Evolutionary conservation across 2,329 filamentous ascomycete genomes (phyloP), one percentile per base, ranked within the genome.

Genomic region (Amesomyces nigricolor): DNA sequence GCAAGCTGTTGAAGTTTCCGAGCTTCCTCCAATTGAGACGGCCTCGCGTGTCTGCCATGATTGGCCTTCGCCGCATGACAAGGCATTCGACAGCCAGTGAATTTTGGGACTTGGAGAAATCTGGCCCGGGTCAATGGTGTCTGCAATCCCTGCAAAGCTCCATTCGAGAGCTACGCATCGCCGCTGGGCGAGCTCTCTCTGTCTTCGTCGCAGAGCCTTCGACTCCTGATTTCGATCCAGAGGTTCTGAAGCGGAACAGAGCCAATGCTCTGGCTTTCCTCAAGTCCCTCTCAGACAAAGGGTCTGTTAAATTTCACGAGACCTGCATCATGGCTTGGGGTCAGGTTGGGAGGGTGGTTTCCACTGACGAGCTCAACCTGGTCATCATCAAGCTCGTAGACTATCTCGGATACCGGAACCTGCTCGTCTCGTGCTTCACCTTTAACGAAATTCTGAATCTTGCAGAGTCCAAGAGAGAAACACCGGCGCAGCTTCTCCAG

Each of bases 301-400:
- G 84, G 52, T 76, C 82, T 7, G 71, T 84, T 5, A 78, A 83
- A 57, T 73, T 91, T 44, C 86, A 91, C 49, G 92, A 97, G 70
- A 91, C 89, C 16, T 86, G 89, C 61, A 86, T 97, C 55, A 76
- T 94, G 71, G 87, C 89, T 13, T 91, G 92, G 81, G 87, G 88
- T n/a, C 86, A 90, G 66, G 77, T 96, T 47, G 92, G 89, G 58
- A 79, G 81, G 80, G 78, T 86, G 9, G 86, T 88, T 44, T 80
- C 83, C 14, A 89, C 94, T 59, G 84, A 92, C 60, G 90, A 96
- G 67, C 80, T 96, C 53, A 94, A 94, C 63, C 81, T 96, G 51
- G 87, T 94, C 19, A 75, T 99, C 30, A 79, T 95, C 54, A 85
- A 88, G 61, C 78, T 97, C 6, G 78, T 96, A 8, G 88, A 95